These are phyloP conservation scores for Microthlaspi erraticum DNA, from an alignment of 345 rosid genomes.

Conservation along the genomic window DNA sequence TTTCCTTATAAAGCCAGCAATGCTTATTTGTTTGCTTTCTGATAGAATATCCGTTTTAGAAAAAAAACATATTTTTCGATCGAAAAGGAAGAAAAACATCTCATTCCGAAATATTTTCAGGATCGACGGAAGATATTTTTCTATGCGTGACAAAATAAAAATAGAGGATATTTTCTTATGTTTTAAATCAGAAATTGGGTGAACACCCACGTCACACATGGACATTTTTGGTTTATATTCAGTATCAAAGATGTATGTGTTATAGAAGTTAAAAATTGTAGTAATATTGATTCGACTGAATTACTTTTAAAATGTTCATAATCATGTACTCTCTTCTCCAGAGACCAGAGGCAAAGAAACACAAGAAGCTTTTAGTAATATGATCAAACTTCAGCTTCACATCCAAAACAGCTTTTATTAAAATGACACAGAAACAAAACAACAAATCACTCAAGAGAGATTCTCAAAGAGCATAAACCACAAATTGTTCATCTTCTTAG, in stretches of 20 bases:
- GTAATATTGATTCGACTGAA: background rate
- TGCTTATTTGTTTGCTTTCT: background rate
- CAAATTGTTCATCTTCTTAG: constrained; percentile 35
- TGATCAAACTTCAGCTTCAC: constrained; percentile 33
- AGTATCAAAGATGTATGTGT: too few species aligned
- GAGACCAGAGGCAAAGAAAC: background rate
- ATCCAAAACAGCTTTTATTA: constrained; percentile 39
- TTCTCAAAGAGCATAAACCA: constrained; percentile 19
- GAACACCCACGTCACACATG: too few species aligned
- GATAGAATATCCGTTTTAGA: background rate
- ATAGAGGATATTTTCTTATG: too few species aligned
- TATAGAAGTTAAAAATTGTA: too few species aligned
- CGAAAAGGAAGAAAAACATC: constrained; percentile 2
- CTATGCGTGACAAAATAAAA: too few species aligned
- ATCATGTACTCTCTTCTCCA: constrained; percentile 5
- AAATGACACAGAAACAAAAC: constrained; percentile 21
- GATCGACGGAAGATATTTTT: constrained; percentile 10
- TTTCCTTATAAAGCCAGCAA: background rate
- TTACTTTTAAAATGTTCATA: background rate
- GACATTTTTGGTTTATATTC: too few species aligned
- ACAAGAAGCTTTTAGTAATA: background rate
- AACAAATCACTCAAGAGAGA: constrained; percentile 30
- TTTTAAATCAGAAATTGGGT: too few species aligned
- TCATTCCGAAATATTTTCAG: background rate
- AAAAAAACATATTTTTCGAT: background rate